Percentiles rank a stretch among this genome's conserved stretches.
These are phyloP conservation scores for Artemisia argyi DNA, from an alignment of 129 eudicot genomes.

Conservation along the genomic window DNA sequence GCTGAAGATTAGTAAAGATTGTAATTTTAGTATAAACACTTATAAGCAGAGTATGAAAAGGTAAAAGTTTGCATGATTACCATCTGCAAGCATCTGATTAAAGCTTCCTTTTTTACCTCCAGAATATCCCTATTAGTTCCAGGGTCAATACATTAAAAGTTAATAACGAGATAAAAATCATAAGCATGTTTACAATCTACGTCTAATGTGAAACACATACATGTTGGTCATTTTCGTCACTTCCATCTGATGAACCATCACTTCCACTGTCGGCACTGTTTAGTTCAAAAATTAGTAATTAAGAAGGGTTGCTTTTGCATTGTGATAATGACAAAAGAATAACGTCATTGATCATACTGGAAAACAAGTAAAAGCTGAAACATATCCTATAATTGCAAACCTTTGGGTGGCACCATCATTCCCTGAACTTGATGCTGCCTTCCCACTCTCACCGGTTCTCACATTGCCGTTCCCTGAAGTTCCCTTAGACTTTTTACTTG, in stretches of 20 bases:
- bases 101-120: slow-evolving; percentile 91
- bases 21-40: not conserved
- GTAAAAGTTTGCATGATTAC: slow-evolving; percentile 37
- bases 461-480: slow-evolving; percentile 54
- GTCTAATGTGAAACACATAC: not conserved
- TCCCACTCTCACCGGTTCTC: slow-evolving; percentile 66
- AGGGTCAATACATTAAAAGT: not conserved
- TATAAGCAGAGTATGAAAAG: not conserved
- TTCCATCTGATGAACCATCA: slow-evolving; percentile 19
- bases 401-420: slow-evolving; percentile 94
- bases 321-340: not conserved
- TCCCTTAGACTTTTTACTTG: slow-evolving; percentile 65
- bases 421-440: slow-evolving; percentile 91
- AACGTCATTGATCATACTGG: not conserved
- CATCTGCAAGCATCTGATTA: slow-evolving; percentile 93
- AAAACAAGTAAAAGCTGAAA: not conserved
- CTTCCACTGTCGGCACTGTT: slow-evolving; percentile 17
- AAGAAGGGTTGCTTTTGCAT: slow-evolving; percentile 4
- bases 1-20: slow-evolving; percentile 43
- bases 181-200: not conserved
- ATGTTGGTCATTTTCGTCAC: slow-evolving; percentile 7
- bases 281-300: not conserved
- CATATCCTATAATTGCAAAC: slow-evolving; percentile 32
- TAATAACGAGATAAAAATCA: not conserved
- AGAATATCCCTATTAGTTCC: slow-evolving; percentile 47